Conservation (phyloP, 2,329 filamentous ascomycete species). For the Alternaria arbusti region DNA sequence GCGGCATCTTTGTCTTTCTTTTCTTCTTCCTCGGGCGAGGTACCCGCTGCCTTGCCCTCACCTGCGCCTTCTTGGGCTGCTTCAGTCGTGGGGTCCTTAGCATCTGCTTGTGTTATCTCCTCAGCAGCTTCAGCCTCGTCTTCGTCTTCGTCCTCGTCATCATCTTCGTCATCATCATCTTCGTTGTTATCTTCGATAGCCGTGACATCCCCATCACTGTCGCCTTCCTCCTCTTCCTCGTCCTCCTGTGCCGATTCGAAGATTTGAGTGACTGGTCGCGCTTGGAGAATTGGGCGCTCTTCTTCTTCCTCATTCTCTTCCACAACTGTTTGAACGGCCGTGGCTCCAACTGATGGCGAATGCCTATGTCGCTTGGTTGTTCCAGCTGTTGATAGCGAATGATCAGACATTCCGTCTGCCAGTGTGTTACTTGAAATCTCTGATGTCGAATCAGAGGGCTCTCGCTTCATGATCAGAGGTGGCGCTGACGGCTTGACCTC, state of each 20-base stretch:
- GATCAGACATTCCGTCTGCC: constrained; percentile 44
- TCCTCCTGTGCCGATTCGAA: constrained; percentile 24
- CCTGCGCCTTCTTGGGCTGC: constrained; percentile 27
- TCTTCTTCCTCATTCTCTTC: constrained; percentile 81
- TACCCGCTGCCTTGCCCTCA: constrained; percentile 17
- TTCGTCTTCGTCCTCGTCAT: constrained; percentile 16
- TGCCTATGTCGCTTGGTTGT: constrained; percentile 86
- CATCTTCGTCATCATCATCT: constrained; percentile 19
- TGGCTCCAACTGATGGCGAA: constrained; percentile 77
- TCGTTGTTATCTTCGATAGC: constrained; percentile 25
- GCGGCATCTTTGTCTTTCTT: constrained; percentile 9
- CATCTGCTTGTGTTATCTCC: constrained; percentile 17
- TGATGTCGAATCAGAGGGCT: constrained; percentile 33
- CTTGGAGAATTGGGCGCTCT: constrained; percentile 17
- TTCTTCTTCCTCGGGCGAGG: constrained; percentile 13
- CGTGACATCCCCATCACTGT: constrained; percentile 12
- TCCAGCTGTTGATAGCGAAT: constrained; percentile 62
- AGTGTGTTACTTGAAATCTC: constrained; percentile 28
- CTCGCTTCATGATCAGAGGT: constrained; percentile 47
- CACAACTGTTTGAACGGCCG: constrained; percentile 77
- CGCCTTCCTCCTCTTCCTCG: constrained; percentile 6
- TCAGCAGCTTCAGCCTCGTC: constrained; percentile 27
- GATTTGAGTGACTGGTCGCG: constrained; percentile 24
- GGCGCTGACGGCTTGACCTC: constrained; percentile 54
- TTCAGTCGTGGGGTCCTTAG: constrained; percentile 14